Evolutionary conservation across 306 rosid species (phyloP), one percentile per base, ranked within the genome.

Genomic region (Citrullus mucosospermus): DNA sequence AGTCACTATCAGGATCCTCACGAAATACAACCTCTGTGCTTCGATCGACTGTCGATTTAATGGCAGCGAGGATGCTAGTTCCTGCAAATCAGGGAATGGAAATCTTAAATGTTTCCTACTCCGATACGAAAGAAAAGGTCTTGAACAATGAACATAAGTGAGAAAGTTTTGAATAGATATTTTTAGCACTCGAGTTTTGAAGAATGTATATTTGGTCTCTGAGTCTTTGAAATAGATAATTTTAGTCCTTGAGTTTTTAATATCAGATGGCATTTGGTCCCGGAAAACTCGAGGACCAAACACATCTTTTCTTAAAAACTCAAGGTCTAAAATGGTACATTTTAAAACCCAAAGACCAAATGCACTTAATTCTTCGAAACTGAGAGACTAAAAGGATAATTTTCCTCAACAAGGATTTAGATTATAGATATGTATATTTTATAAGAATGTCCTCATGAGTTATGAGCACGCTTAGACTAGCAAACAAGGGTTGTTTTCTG

Each of bases 41-140:
- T 34, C 91, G 86, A 80, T 91, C 96, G 41, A 95, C 92, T 12
- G 92, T 80, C 46, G 88, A 85, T 77, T 82, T 91, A 59, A 95
- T 70, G 50, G 97, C 97, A 68, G 82, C 53, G 12, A 91, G 93
- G 82, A 92, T 89, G 56, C 91, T 92, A 39, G 97, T 95, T 87
- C 97, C 99, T 95, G 85, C 25, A 50, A 81, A 87, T 6, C 12
- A 50, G 83, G 77, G 87, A 32, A 17, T 78, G 73, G 77, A 41
- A 55, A 36, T 6, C 17, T n/a, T 14, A 17, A 55, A 4, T 69
- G 32, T n/a, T 41, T 41, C n/a, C 18, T 68, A 20, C 54, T 68
- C 17, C 18, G 38, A 50, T 34, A 9, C 54, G 48, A 30, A 36
- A 75, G 30, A 2, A 62, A 75, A 54, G 6, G 16, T 34, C 70